These are phyloP conservation scores for Botrytis galanthina DNA, from an alignment of 2,329 filamentous ascomycete genomes.

Conservation along the genomic window DNA sequence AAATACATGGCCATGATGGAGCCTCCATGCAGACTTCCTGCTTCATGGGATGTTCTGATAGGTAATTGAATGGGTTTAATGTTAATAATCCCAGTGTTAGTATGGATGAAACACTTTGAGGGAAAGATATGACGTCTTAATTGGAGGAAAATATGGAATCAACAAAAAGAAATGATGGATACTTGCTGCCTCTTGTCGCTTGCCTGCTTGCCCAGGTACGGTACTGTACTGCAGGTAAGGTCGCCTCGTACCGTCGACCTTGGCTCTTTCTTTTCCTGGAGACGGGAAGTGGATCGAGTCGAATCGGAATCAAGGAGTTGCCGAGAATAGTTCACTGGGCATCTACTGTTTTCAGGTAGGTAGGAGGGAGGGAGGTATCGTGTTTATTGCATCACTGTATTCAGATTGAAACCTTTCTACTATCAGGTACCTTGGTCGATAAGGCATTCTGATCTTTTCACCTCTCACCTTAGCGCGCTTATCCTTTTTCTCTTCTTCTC, in stretches of 20 bases:
- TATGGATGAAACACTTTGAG: not conserved
- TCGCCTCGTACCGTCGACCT: not conserved
- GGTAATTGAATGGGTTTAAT: not conserved
- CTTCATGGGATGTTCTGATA: not conserved
- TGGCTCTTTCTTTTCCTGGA: slow-evolving; percentile 8
- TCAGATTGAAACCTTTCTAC: not conserved
- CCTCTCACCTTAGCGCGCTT: not conserved
- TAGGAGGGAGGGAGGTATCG: not conserved
- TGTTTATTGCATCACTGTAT: not conserved
- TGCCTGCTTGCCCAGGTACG: not conserved
- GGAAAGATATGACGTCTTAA: not conserved
- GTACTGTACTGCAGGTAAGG: not conserved
- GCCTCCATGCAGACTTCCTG: slow-evolving; percentile 6
- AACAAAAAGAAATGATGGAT: not conserved
- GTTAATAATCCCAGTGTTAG: not conserved
- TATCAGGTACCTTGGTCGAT: not conserved
- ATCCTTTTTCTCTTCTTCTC: not conserved
- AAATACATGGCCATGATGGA: slow-evolving; percentile 5
- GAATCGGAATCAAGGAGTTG: not conserved
- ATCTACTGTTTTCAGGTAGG: not conserved
- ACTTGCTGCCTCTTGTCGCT: slow-evolving; percentile 9
- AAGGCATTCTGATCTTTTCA: not conserved
- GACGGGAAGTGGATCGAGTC: slow-evolving; percentile 5
- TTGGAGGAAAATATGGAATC: not conserved
- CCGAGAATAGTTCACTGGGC: not conserved